phyloP scores from a whole-genome alignment of 2,329 filamentous ascomycete species.

The Xylariaceae sp. region DNA sequence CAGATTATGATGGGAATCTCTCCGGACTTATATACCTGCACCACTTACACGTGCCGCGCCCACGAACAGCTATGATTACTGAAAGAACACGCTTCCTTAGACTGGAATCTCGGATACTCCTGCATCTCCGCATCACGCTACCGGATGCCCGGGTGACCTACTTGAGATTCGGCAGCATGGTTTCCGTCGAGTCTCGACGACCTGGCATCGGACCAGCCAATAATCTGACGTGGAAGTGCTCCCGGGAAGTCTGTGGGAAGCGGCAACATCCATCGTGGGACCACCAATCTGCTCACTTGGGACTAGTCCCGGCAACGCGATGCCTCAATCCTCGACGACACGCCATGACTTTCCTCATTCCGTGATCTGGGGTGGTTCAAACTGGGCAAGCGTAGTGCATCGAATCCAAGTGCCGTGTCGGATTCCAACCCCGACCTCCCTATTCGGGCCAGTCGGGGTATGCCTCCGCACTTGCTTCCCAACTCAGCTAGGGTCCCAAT shows the following conservation, averaged over 20 bases:
- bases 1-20: background rate
- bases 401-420: conserved; percentile 8
- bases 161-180: conserved; percentile 4
- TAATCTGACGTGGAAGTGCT: conserved; percentile 8
- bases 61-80: background rate
- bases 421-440: conserved; percentile 21
- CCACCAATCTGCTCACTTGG: background rate
- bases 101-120: background rate
- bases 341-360: background rate
- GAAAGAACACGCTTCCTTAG: background rate
- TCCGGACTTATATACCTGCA: background rate
- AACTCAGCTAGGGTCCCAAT: conserved; percentile 22
- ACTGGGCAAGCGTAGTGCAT: conserved; percentile 11
- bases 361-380: background rate
- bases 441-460: conserved; percentile 22
- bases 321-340: background rate
- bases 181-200: conserved; percentile 2
- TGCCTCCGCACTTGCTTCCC: conserved; percentile 22
- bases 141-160: conserved; percentile 1
- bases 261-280: conserved; percentile 1
- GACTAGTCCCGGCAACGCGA: background rate
- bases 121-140: background rate
- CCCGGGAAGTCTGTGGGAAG: background rate
- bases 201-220: background rate
- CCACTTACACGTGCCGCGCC: background rate